Base-by-base conservation (phyloP, 345 rosid genomes). In the Moricandia arvensis region DNA sequence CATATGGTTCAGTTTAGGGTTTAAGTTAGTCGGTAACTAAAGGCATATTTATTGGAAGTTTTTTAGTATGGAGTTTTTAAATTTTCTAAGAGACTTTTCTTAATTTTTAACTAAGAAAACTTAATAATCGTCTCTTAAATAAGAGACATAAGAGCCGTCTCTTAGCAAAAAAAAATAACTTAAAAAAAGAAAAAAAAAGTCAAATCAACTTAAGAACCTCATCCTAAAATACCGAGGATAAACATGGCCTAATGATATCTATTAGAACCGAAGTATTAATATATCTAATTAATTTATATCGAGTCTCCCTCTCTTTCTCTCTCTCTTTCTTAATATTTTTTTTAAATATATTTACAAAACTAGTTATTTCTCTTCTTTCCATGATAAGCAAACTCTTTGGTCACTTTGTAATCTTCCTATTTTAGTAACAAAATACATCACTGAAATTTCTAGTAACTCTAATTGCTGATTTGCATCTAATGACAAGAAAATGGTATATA, bases 21-120 rank as follows among this genome's bases (percentile, higher is more conserved):
- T 30, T 9, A 57, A 7, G 24, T 58, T 29, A 69, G 58, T 63
- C 59, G 37, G 80, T 27, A 76, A 57, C 71, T 76, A n/a, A n/a
- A n/a, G n/a, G n/a, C n/a, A n/a, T n/a, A n/a, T n/a, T n/a, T n/a
- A n/a, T n/a, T n/a, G n/a, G n/a, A n/a, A n/a, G n/a, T n/a, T n/a
- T n/a, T n/a, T n/a, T n/a, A n/a, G n/a, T n/a, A n/a, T n/a, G n/a
- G n/a, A n/a, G n/a, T n/a, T n/a, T n/a, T n/a, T n/a, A n/a, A n/a
- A n/a, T n/a, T n/a, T n/a, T n/a, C n/a, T n/a, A n/a, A n/a, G n/a
- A n/a, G n/a, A n/a, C n/a, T n/a, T n/a, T n/a, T n/a, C n/a, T n/a
- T n/a, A n/a, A n/a, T n/a, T n/a, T n/a, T n/a, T n/a, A n/a, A n/a
- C n/a, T n/a, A n/a, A n/a, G n/a, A n/a, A n/a, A n/a, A n/a, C n/a